phyloP scores from a whole-genome alignment of 139 green algal species.

The Mesotaenium endlicherianum region DNA sequence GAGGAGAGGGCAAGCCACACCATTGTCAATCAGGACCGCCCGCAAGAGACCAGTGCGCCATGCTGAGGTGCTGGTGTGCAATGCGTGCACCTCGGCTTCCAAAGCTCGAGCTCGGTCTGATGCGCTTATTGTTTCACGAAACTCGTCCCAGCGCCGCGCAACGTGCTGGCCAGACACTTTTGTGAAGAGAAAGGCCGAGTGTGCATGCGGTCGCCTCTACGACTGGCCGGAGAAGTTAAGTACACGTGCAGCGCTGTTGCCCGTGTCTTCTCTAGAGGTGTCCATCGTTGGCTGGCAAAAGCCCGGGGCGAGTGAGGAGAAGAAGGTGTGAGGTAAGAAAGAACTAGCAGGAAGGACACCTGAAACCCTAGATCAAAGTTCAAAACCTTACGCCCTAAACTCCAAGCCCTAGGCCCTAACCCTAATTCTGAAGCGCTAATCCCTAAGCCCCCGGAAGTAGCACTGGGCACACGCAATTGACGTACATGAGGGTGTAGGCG shows the following conservation, averaged over 20 bases:
- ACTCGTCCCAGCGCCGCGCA: no score
- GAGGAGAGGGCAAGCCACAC: background rate
- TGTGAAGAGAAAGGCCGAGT: no score
- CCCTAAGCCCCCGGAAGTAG: background rate
- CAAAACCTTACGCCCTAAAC: background rate
- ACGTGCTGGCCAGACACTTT: no score
- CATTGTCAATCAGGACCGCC: background rate
- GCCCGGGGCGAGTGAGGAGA: background rate
- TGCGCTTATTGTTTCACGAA: no score
- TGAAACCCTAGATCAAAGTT: background rate
- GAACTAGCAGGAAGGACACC: background rate
- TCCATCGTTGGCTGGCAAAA: background rate
- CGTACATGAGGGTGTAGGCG: conserved; percentile 9
- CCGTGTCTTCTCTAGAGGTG: background rate
- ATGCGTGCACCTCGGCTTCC: no score
- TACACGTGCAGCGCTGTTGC: no score
- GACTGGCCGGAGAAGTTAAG: no score
- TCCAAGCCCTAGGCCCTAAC: background rate
- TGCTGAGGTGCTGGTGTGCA: no score
- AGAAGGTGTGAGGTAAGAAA: background rate
- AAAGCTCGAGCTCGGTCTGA: no score
- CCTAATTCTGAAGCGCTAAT: background rate
- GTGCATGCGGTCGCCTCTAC: no score
- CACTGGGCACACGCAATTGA: background rate
- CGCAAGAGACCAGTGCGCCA: no score